These are phyloP conservation scores for Exophiala viscosa DNA, from an alignment of 2,329 filamentous ascomycete genomes.

Conservation along the genomic window DNA sequence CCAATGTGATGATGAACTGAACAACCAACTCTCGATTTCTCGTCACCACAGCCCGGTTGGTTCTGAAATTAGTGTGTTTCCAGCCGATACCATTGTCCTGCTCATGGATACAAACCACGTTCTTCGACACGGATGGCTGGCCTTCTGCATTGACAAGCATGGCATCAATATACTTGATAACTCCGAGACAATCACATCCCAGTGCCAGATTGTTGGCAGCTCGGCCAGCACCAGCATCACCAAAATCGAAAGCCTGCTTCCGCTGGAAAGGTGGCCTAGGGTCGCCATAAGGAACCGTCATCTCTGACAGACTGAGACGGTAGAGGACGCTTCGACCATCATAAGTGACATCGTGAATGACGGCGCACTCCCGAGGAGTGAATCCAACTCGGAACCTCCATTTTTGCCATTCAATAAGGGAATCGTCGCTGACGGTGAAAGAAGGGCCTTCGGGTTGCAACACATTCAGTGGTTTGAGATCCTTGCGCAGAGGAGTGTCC, in stretches of 20 bases:
- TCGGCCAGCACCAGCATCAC: conserved; percentile 64
- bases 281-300: conserved; percentile 67
- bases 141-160: conserved; percentile 54
- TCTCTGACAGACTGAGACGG: conserved; percentile 64
- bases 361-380: conserved; percentile 66
- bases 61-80: conserved; percentile 69
- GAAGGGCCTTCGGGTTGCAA: conserved; percentile 66
- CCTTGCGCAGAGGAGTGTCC: conserved; percentile 45
- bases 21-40: conserved; percentile 61
- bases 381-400: conserved; percentile 66
- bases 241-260: conserved; percentile 70
- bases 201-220: conserved; percentile 65
- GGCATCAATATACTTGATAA: conserved; percentile 63
- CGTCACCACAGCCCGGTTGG: conserved; percentile 58
- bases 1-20: conserved; percentile 64
- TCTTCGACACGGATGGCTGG: conserved; percentile 50
- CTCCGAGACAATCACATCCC: conserved; percentile 66
- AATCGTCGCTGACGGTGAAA: conserved; percentile 55
- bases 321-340: conserved; percentile 64
- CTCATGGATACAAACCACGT: conserved; percentile 66
- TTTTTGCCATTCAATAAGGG: conserved; percentile 58
- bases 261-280: conserved; percentile 62
- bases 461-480: conserved; percentile 68
- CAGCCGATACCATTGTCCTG: conserved; percentile 65
- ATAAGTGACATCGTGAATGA: conserved; percentile 68